phyloP scores from a whole-genome alignment of 2,329 filamentous ascomycete genomes.

The Tricladium varicosporioides region DNA sequence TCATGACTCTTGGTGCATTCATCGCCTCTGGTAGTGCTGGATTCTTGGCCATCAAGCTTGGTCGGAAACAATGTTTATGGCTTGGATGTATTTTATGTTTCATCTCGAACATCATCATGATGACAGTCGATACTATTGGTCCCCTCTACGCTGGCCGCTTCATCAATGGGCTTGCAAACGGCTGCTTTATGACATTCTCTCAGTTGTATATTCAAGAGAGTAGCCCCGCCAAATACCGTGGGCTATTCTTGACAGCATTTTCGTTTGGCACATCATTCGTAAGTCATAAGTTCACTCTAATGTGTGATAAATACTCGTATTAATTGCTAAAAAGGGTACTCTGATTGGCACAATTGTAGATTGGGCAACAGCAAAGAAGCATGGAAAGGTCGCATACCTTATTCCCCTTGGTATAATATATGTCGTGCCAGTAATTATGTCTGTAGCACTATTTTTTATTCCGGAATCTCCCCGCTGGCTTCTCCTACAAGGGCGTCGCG shows the following conservation, averaged over 20 bases:
- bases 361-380: constrained; percentile 41
- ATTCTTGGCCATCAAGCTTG: constrained; percentile 43
- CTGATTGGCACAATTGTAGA: constrained; percentile 50
- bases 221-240: constrained; percentile 47
- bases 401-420: constrained; percentile 32
- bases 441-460: constrained; percentile 56
- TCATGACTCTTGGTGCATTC: constrained; percentile 49
- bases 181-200: constrained; percentile 15
- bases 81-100: constrained; percentile 47
- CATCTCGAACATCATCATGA: constrained; percentile 55
- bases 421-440: constrained; percentile 41
- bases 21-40: constrained; percentile 43
- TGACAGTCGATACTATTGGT: constrained; percentile 51
- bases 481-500: constrained; percentile 20
- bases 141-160: constrained; percentile 54
- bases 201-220: constrained; percentile 43
- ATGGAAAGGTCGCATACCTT: constrained; percentile 34
- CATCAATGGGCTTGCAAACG: constrained; percentile 48
- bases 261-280: constrained; percentile 48
- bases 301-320: not conserved
- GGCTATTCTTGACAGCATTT: constrained; percentile 46
- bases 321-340: constrained; percentile 32
- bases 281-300: constrained; percentile 30
- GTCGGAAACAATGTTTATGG: constrained; percentile 45
- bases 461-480: constrained; percentile 56